A percentile compares a stretch with the other conserved stretches of the same genome.
Conservation (phyloP, 2,329 filamentous ascomycete genomes). For the Diaporthe sp. region DNA sequence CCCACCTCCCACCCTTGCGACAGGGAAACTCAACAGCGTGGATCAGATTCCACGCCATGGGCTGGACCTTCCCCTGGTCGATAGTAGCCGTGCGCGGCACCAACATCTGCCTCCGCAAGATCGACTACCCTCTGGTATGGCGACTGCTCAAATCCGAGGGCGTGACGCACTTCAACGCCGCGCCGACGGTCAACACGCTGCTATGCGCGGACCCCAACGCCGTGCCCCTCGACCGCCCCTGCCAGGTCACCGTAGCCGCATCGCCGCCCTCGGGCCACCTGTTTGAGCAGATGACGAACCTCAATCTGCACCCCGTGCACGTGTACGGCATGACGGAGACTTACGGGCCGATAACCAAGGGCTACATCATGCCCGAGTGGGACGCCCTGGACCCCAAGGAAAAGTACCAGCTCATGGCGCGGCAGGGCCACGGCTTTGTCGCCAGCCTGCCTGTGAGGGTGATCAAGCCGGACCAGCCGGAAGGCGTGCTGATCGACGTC, state of each 20-base stretch:
- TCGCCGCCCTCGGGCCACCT: constrained; percentile 90
- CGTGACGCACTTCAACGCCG: constrained; percentile 96
- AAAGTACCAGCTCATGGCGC: constrained; percentile 90
- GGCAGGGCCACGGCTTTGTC: constrained; percentile 93
- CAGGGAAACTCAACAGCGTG: neutral
- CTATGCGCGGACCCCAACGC: constrained; percentile 87
- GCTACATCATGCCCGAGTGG: constrained; percentile 90
- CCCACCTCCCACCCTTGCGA: too few species aligned
- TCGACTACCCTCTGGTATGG: constrained; percentile 96
- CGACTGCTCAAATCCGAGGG: constrained; percentile 85
- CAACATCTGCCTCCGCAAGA: constrained; percentile 93
- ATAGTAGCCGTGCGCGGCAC: constrained; percentile 95
- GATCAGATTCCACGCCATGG: constrained; percentile 73
- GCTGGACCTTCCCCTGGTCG: constrained; percentile 94
- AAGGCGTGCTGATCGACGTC: constrained; percentile 72
- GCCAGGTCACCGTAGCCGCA: constrained; percentile 92
- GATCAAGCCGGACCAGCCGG: constrained; percentile 82
- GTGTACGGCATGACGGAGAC: constrained; percentile 93
- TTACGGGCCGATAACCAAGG: constrained; percentile 95
- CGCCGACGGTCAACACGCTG: constrained; percentile 95
- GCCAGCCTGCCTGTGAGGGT: constrained; percentile 85
- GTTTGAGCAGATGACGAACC: constrained; percentile 86
- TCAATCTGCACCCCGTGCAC: constrained; percentile 93
- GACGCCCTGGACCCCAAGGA: constrained; percentile 79
- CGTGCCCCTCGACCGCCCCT: constrained; percentile 74